Evolutionary conservation across 1,139 yeast species (phyloP).

Genomic region (Magnusiomyces magnusii): DNA sequence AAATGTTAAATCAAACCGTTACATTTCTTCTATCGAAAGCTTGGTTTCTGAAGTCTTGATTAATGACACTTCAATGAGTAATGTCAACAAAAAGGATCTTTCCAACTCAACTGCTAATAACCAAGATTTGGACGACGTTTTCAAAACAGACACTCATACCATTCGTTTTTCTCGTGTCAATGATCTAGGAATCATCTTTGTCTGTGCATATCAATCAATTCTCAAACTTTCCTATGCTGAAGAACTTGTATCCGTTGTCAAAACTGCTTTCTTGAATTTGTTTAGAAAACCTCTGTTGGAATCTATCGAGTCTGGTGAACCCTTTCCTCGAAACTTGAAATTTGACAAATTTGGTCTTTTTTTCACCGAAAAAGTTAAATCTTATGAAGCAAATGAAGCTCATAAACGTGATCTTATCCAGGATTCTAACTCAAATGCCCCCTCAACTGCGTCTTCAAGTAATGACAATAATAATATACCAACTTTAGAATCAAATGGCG

Average conservation of each 20-base stretch:
- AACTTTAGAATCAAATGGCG: not conserved
- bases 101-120: slow-evolving; percentile 9
- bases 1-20: slow-evolving; percentile 27
- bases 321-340: slow-evolving; percentile 21
- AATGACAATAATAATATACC: too few relatives aligned
- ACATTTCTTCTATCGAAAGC: slow-evolving; percentile 40
- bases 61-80: slow-evolving; percentile 6
- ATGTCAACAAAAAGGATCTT: not conserved
- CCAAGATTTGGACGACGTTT: slow-evolving; percentile 17
- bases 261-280: slow-evolving; percentile 31
- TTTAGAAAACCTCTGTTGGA: slow-evolving; percentile 24
- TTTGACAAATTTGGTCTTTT: slow-evolving; percentile 29
- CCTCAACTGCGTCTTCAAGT: too few relatives aligned
- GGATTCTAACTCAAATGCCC: not conserved
- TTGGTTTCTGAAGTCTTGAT: slow-evolving; percentile 43
- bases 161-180: slow-evolving; percentile 34
- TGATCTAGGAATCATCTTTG: slow-evolving; percentile 33
- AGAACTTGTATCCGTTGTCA: slow-evolving; percentile 31
- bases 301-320: slow-evolving; percentile 13
- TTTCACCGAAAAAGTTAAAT: slow-evolving; percentile 22
- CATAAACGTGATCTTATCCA: not conserved
- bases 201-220: slow-evolving; percentile 32
- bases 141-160: slow-evolving; percentile 31
- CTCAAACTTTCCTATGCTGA: slow-evolving; percentile 33
- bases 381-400: not conserved